Evolutionary conservation across 148 eudicot species (phyloP).

Genomic region (Nepenthes mirabilis): DNA sequence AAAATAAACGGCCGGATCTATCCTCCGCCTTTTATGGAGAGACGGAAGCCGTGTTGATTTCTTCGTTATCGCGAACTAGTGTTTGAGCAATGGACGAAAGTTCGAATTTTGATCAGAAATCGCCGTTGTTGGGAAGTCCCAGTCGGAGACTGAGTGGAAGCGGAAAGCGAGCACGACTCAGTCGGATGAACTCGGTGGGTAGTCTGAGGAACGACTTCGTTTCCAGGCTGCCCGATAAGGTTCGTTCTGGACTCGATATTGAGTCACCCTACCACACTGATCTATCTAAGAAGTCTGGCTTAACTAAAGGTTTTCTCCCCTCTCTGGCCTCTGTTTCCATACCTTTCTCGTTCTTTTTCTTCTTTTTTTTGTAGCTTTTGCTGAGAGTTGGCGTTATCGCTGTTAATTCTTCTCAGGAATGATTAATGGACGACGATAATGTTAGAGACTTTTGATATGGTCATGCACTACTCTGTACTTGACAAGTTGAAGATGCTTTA

Average conservation of each 20-base stretch:
- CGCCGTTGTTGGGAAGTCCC: slow-evolving; percentile 18
- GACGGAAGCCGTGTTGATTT: too few species aligned
- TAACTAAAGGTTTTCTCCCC: slow-evolving; percentile 38
- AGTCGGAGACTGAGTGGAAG: slow-evolving; percentile 15
- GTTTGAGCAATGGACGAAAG: slow-evolving; percentile 10
- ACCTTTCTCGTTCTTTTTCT: not conserved
- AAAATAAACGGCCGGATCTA: too few species aligned
- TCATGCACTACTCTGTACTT: too few species aligned
- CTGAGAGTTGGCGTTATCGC: not conserved
- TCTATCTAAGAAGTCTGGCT: slow-evolving; percentile 25
- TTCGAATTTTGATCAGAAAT: slow-evolving; percentile 6
- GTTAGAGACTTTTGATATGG: too few species aligned
- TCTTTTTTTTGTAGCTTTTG: not conserved
- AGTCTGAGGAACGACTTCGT: slow-evolving; percentile 50
- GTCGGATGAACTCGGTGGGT: slow-evolving; percentile 54
- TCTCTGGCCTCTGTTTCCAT: not conserved
- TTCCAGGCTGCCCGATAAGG: slow-evolving; percentile 49
- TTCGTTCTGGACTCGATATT: slow-evolving; percentile 41
- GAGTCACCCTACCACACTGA: slow-evolving; percentile 32
- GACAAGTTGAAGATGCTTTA: too few species aligned
- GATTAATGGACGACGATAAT: not conserved
- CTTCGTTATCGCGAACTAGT: too few species aligned
- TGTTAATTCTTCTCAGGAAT: not conserved
- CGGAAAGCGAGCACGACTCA: slow-evolving; percentile 13
- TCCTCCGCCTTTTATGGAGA: too few species aligned